These are phyloP conservation scores for Ophiocordyceps camponoti-floridani DNA, from an alignment of 2,329 filamentous ascomycete genomes.

Conservation along the genomic window DNA sequence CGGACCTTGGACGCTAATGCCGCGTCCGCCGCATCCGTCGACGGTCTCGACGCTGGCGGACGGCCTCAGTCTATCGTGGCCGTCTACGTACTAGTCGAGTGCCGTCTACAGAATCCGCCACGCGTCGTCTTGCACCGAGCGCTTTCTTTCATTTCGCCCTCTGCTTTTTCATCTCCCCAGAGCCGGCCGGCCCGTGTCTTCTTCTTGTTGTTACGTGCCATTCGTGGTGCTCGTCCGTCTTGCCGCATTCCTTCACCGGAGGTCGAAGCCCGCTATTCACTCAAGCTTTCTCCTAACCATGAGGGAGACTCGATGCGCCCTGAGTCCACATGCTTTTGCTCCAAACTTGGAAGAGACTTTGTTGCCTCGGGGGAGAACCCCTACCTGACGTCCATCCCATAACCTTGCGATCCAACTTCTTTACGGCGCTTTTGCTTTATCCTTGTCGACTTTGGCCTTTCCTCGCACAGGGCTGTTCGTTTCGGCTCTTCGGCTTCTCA, in stretches of 20 bases:
- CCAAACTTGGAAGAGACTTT: background rate
- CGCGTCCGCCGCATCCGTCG: background rate
- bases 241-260: background rate
- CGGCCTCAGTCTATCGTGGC: background rate
- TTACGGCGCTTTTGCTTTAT: no score
- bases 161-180: no score
- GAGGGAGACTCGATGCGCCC: background rate
- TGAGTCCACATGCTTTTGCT: background rate
- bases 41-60: background rate
- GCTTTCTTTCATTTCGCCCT: no score
- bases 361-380: background rate
- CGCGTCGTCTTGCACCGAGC: background rate
- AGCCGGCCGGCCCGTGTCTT: no score
- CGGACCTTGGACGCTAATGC: background rate
- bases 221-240: no score
- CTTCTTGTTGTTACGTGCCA: no score
- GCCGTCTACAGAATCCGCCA: background rate
- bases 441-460: background rate
- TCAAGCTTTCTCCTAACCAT: background rate
- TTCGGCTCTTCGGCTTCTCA: background rate
- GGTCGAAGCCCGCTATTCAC: background rate
- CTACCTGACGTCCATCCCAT: no score
- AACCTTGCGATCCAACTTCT: no score
- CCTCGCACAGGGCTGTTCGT: background rate
- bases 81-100: background rate